phyloP scores from a whole-genome alignment of 2,329 filamentous ascomycete species.

The Stemphylium vesicarium region DNA sequence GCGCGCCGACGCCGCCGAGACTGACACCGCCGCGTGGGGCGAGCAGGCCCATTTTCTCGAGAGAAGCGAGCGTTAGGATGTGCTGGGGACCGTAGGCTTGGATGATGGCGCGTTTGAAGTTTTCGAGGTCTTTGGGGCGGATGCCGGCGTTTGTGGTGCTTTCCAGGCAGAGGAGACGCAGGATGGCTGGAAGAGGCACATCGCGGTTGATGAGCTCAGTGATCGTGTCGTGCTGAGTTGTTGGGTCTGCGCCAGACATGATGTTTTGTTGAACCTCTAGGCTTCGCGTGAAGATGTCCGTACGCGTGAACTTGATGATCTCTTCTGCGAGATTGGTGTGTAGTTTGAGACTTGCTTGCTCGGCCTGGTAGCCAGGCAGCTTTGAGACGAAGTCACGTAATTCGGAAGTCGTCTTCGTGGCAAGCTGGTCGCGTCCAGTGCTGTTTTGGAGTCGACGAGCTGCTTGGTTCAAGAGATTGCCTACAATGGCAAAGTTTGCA shows the following conservation, averaged over 20 bases:
- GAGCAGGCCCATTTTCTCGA: slow-evolving; percentile 90
- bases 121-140: slow-evolving; percentile 85
- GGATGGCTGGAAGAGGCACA: slow-evolving; percentile 77
- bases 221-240: slow-evolving; percentile 85
- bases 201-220: slow-evolving; percentile 94
- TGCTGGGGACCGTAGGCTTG: slow-evolving; percentile 97
- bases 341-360: slow-evolving; percentile 89
- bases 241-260: slow-evolving; percentile 86
- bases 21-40: slow-evolving; percentile 59
- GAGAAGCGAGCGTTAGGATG: slow-evolving; percentile 81
- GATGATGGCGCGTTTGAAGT: slow-evolving; percentile 84
- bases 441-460: slow-evolving; percentile 85
- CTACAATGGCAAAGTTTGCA: slow-evolving; percentile 94
- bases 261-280: slow-evolving; percentile 96
- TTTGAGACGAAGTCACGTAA: slow-evolving; percentile 95
- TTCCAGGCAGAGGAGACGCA: slow-evolving; percentile 88
- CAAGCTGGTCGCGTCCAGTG: slow-evolving; percentile 81
- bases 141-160: slow-evolving; percentile 89
- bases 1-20: slow-evolving; percentile 54
- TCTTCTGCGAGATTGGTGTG: slow-evolving; percentile 94
- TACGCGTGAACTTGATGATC: slow-evolving; percentile 89
- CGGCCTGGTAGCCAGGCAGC: slow-evolving; percentile 87
- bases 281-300: slow-evolving; percentile 84
- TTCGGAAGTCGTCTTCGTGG: slow-evolving; percentile 85
- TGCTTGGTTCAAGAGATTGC: slow-evolving; percentile 85